Percentiles rank a stretch among this genome's conserved stretches.
phyloP scores from a whole-genome alignment of 345 rosid genomes.

The Jatropha curcas region DNA sequence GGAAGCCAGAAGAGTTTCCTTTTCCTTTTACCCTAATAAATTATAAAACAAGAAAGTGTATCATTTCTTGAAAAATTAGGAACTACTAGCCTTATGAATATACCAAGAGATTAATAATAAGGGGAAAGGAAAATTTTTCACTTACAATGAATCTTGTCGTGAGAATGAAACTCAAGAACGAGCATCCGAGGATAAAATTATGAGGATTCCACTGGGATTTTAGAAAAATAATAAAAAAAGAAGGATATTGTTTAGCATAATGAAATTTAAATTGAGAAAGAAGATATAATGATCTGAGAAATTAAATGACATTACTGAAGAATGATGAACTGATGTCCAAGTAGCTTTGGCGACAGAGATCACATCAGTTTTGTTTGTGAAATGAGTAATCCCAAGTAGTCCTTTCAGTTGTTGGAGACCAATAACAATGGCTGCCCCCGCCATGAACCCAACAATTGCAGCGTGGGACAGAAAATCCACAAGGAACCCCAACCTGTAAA shows the following conservation, averaged over 20 bases:
- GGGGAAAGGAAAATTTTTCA: neutral
- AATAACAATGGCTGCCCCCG: conserved; percentile 88
- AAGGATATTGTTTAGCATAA: neutral
- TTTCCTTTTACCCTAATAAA: conserved; percentile 60
- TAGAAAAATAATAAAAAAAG: neutral
- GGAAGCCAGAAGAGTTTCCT: conserved; percentile 85
- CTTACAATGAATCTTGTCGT: conserved; percentile 66
- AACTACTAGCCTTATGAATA: too few relatives aligned
- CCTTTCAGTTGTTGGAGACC: conserved; percentile 94
- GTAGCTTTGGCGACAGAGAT: conserved; percentile 69
- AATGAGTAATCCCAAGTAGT: conserved; percentile 67
- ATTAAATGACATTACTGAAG: conserved; percentile 48
- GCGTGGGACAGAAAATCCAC: conserved; percentile 90
- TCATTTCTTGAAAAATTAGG: neutral
- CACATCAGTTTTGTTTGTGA: conserved; percentile 75
- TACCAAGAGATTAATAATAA: too few relatives aligned
- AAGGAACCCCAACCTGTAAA: conserved; percentile 74
- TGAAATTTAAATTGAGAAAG: conserved; percentile 15
- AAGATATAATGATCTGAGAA: neutral
- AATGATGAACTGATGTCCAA: conserved; percentile 62
- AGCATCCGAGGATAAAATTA: conserved; percentile 54
- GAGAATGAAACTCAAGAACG: conserved; percentile 64
- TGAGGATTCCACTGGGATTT: conserved; percentile 60
- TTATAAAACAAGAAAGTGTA: neutral
- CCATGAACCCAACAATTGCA: conserved; percentile 91